Conservation (phyloP, 1,139 yeast genomes). For the Pichia sp. region DNA sequence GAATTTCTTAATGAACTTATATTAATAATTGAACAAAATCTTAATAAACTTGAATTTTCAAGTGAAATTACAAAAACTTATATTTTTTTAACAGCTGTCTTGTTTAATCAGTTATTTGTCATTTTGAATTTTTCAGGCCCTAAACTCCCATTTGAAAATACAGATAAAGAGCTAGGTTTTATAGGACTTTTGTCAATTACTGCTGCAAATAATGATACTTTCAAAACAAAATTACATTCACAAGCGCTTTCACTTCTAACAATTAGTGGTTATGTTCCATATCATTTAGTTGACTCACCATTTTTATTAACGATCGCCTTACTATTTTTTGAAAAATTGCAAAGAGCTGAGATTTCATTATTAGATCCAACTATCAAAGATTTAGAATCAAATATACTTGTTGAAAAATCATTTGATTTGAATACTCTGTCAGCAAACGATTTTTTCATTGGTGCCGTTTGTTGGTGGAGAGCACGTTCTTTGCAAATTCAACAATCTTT, state of each 20-base stretch:
- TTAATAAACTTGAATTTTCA: background rate
- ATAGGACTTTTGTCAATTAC: conserved; percentile 9
- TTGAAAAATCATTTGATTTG: conserved; percentile 15
- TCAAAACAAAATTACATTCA: conserved; percentile 16
- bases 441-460: conserved; percentile 40
- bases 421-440: conserved; percentile 17
- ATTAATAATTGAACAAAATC: background rate
- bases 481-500: conserved; percentile 57
- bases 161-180: conserved; percentile 23
- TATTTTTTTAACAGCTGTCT: conserved; percentile 38
- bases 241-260: conserved; percentile 34
- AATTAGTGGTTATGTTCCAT: conserved; percentile 58
- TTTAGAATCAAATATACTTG: conserved; percentile 24
- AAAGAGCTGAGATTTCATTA: conserved; percentile 30
- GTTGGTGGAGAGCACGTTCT: conserved; percentile 73
- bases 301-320: conserved; percentile 38
- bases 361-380: conserved; percentile 21
- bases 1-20: conserved; percentile 11
- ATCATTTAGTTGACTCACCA: conserved; percentile 54
- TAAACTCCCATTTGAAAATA: conserved; percentile 34
- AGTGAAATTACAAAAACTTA: conserved; percentile 8
- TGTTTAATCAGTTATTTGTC: conserved; percentile 60
- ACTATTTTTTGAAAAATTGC: conserved; percentile 45
- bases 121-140: conserved; percentile 89
- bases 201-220: conserved; percentile 1